Evolutionary conservation across 306 rosid species (phyloP).

Genomic region (Cicer arietinum): DNA sequence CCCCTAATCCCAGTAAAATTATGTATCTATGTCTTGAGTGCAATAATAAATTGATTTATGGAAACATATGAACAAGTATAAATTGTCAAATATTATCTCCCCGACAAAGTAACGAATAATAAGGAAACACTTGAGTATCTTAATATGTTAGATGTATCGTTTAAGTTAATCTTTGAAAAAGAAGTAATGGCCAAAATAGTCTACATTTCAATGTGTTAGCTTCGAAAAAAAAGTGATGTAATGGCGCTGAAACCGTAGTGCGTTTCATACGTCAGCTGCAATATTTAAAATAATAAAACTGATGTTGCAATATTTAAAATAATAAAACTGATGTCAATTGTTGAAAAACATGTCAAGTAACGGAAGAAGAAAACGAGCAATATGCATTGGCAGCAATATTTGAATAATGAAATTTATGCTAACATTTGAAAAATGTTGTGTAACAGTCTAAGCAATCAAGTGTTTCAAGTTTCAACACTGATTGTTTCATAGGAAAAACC

Average conservation of each 20-base stretch:
- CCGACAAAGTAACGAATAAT: background rate
- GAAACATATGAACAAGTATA: background rate
- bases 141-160: background rate
- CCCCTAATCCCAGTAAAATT: background rate
- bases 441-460: slow-evolving; percentile 9
- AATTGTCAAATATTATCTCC: background rate
- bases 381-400: background rate
- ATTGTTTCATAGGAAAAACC: background rate
- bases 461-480: background rate
- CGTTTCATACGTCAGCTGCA: background rate
- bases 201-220: background rate
- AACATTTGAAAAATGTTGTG: background rate
- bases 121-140: background rate
- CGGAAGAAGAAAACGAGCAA: background rate
- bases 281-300: background rate
- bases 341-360: slow-evolving; percentile 18
- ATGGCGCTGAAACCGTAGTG: background rate
- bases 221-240: background rate
- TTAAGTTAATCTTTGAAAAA: slow-evolving; percentile 2
- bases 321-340: background rate
- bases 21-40: background rate
- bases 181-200: background rate
- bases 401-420: background rate
- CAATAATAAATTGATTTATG: background rate
- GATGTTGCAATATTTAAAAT: background rate